A percentile compares a stretch with the other conserved stretches of the same genome.
Conservation (phyloP, 2,329 filamentous ascomycete species). For the Diaporthe batatas region DNA sequence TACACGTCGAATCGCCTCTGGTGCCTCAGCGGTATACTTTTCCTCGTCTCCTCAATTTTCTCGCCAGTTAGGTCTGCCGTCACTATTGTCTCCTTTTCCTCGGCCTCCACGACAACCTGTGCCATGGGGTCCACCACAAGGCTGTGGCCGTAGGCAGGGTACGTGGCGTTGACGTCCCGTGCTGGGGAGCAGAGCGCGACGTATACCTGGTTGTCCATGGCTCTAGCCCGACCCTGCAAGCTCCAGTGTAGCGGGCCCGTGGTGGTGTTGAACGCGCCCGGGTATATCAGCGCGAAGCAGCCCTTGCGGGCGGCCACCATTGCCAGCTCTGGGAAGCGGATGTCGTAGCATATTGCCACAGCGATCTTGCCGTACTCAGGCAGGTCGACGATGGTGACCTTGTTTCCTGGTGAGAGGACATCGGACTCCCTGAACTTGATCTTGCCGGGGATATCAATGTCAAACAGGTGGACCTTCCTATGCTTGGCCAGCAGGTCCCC, state of each 20-base stretch:
- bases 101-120: conserved; percentile 81
- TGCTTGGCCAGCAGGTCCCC: conserved; percentile 89
- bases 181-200: conserved; percentile 94
- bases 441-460: conserved; percentile 96
- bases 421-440: conserved; percentile 93
- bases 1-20: conserved; percentile 97
- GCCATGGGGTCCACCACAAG: conserved; percentile 91
- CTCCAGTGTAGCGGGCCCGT: conserved; percentile 95
- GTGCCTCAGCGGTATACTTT: conserved; percentile 83
- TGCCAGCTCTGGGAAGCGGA: conserved; percentile 94
- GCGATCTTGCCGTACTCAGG: conserved; percentile 90
- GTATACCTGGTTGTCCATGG: conserved; percentile 94
- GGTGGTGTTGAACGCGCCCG: conserved; percentile 96
- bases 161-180: conserved; percentile 80
- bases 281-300: conserved; percentile 91
- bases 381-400: conserved; percentile 86
- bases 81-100: conserved; percentile 82
- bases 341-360: conserved; percentile 96
- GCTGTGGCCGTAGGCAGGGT: conserved; percentile 94
- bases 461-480: conserved; percentile 95
- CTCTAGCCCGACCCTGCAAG: conserved; percentile 83
- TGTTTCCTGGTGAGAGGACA: conserved; percentile 86
- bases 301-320: conserved; percentile 88
- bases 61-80: conserved; percentile 77
- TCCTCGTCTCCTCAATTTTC: conserved; percentile 80